Evolutionary conservation across 805 yeast genomes (phyloP), one percentile per base, ranked within the genome.

Genomic region (Cyberlindnera amylophila): DNA sequence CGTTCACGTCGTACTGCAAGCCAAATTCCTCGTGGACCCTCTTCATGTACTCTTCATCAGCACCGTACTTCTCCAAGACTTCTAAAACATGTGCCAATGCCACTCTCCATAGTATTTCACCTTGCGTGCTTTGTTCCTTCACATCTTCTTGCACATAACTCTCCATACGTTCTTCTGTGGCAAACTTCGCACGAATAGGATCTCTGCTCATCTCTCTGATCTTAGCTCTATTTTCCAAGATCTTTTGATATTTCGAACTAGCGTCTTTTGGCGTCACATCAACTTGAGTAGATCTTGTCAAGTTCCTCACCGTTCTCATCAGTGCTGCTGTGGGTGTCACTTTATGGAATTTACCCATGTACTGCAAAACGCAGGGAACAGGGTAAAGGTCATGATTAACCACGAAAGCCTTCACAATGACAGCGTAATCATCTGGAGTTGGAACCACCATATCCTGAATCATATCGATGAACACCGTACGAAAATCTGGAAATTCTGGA

Each of bases 391-490:
- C 62, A 6, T 26, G 24, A 11, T 34, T 40, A 17, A 40, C 6
- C 4, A 51, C 30, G 30, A 55, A 56, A 4, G 49, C 38, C 26
- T 43, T 38, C 4, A 55, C 32, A 9, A 58, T 56, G n/a, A 24
- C 17, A 9, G 48, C 12, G 27, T 58, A 58, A 29, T 53, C 58
- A 7, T 39, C 27, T 6, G 49, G 19, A 3, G 49, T 38, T 14
- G 61, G 61, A 6, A 55, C 40, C 19, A 46, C 51, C 3, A 41
- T 39, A 30, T 56, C 58, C 24, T 50, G 38, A n/a, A 54, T 42
- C 61, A 58, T 56, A 38, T 47, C 55, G 41, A 55, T 41, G 38
- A 53, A 58, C 11, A 56, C 38, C 5, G 43, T 44, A 29, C 57
- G 46, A 16, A 43, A 27, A 27, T 53, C 53, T n/a, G 61, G 59